phyloP scores from a whole-genome alignment of 2,329 filamentous ascomycete species.

The Penicillium sumatraense region DNA sequence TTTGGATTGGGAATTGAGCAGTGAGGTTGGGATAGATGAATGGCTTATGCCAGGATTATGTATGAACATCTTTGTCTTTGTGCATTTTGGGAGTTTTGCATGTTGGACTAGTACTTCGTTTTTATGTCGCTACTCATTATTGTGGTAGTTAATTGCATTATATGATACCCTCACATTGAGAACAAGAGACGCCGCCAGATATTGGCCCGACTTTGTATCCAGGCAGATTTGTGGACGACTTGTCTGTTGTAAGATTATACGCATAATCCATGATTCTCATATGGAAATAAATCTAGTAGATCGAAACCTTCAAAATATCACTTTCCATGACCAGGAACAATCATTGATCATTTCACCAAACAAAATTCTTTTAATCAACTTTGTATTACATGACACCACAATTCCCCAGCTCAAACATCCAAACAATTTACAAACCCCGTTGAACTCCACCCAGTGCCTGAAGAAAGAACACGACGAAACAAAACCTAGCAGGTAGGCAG shows the following conservation, averaged over 20 bases:
- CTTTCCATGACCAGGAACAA: no score
- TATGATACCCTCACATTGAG: constrained; percentile 23
- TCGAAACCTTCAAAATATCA: constrained; percentile 1
- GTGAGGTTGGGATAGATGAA: constrained; percentile 17
- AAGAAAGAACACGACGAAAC: constrained; percentile 6
- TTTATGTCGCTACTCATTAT: not conserved
- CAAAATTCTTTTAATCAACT: not conserved
- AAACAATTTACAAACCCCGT: constrained; percentile 25
- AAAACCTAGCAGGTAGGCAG: constrained; percentile 22
- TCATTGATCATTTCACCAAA: no score
- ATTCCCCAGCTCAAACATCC: constrained; percentile 4
- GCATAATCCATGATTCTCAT: no score
- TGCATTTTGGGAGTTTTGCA: not conserved
- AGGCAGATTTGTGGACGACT: no score
- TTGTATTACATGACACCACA: not conserved
- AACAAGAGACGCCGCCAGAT: no score
- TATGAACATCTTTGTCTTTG: not conserved
- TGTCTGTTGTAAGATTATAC: no score
- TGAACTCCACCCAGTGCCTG: constrained; percentile 38
- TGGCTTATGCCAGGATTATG: not conserved
- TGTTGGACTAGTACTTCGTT: not conserved
- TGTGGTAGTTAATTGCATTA: constrained; percentile 1
- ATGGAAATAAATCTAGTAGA: not conserved
- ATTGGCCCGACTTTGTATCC: no score
- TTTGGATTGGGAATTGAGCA: constrained; percentile 64